Percentiles rank a stretch among this genome's conserved stretches.
phyloP scores from a whole-genome alignment of 768 basidiomycete genomes.

The Sutorius australiensis region DNA sequence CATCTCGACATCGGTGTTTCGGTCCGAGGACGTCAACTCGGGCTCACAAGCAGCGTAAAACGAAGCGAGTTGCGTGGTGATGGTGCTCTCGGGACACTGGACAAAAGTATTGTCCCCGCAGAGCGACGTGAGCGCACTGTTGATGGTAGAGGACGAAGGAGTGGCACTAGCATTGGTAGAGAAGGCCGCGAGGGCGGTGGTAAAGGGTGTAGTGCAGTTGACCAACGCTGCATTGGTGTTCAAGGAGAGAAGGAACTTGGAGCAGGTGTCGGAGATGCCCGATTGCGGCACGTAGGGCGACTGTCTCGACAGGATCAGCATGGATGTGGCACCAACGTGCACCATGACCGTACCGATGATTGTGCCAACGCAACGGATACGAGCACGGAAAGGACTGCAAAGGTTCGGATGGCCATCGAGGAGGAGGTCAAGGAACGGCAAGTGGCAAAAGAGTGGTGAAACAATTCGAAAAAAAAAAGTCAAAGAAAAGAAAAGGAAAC shows the following conservation, averaged over 20 bases:
- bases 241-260: constrained; percentile 54
- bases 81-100: constrained; percentile 52
- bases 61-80: constrained; percentile 58
- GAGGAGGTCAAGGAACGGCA: constrained; percentile 33
- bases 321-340: neutral
- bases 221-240: constrained; percentile 56
- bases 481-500: neutral
- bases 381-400: constrained; percentile 50
- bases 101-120: constrained; percentile 47
- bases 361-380: constrained; percentile 51
- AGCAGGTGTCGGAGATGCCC: constrained; percentile 54
- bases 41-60: constrained; percentile 69
- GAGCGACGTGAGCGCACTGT: constrained; percentile 47
- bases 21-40: constrained; percentile 58
- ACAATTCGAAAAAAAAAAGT: neutral
- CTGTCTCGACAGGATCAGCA: constrained; percentile 20
- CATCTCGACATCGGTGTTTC: constrained; percentile 46
- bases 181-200: constrained; percentile 55
- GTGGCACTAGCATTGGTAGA: constrained; percentile 41
- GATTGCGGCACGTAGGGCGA: constrained; percentile 58
- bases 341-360: constrained; percentile 36
- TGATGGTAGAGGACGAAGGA: constrained; percentile 43
- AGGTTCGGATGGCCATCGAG: constrained; percentile 44
- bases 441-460: neutral
- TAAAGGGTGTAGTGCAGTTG: constrained; percentile 61